Evolutionary conservation across 768 basidiomycete genomes (phyloP), one percentile per base, ranked within the genome.

Genomic region (Boletus insuetus): DNA sequence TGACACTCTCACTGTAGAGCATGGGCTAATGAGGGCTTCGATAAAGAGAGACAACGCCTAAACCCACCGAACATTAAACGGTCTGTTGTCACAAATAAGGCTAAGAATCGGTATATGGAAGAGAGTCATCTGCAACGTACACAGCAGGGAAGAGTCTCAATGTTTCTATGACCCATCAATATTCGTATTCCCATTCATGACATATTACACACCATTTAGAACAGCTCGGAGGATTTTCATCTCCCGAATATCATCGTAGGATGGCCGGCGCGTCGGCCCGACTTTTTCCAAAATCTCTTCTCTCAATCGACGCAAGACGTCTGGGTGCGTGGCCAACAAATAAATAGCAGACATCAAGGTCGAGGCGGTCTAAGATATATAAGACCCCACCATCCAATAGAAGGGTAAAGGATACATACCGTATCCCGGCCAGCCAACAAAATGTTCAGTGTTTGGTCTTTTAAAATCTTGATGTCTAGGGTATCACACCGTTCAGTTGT

Each of bases 361-460:
- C 29, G 71, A 71, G 9, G 79, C 75, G 20, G 77, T 79, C 79
- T 78, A 29, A 10, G 8, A 31, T 46, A n/a, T 6, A 44, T 60
- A 41, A 51, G 47, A 37, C n/a, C 22, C 24, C 29, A 19, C 20
- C 17, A 31, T 6, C n/a, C 24, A 16, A 39, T 19, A 20, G 16
- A 43, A 40, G 29, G 24, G 35, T 4, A 29, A 38, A 8, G 4
- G 2, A 5, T n/a, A 60, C 66, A 57, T 43, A 76, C 76, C 19
- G 77, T 77, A 56, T 78, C 79, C 16, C 77, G 60, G 13, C 77
- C 76, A 20, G 79, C 79, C 10, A 80, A 65, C 38, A 80, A 56
- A 43, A 80, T 71, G 46, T 75, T 77, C 49, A 79, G 53, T 12
- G 71, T 74, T 56, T 78, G 74, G 47, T 78, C 78, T 50, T 69